Evolutionary conservation across 768 basidiomycete genomes (phyloP).

Genomic region (Tephrocybe sp.): DNA sequence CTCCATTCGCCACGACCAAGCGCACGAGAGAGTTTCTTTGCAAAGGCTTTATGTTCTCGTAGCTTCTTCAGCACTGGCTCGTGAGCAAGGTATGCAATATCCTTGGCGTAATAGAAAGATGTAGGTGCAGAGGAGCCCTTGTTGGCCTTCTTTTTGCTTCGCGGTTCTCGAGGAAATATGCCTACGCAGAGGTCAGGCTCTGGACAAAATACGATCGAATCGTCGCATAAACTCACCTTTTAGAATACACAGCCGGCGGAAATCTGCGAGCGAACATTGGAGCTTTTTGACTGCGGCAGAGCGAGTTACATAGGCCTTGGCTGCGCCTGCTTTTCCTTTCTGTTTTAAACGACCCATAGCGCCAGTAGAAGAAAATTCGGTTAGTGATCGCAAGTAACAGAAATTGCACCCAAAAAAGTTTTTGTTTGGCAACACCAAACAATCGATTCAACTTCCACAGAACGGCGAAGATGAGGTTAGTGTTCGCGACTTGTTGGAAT

Average conservation of each 20-base stretch:
- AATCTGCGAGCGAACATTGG: conserved; percentile 96
- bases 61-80: conserved; percentile 93
- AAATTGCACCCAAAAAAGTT: conserved; percentile 25
- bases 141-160: conserved; percentile 89
- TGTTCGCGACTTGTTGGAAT: not conserved
- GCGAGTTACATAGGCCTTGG: conserved; percentile 89
- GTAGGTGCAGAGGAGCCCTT: conserved; percentile 97
- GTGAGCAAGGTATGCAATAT: conserved; percentile 95
- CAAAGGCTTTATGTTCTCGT: conserved; percentile 97
- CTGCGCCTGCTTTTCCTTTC: conserved; percentile 90
- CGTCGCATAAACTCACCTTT: conserved; percentile 64
- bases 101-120: conserved; percentile 97
- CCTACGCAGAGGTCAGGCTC: conserved; percentile 47
- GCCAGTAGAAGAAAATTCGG: conserved; percentile 3
- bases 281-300: conserved; percentile 92
- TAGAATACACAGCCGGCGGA: conserved; percentile 93
- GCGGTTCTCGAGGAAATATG: conserved; percentile 96
- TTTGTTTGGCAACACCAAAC: conserved; percentile 36
- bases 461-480: conserved; percentile 37
- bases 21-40: conserved; percentile 93
- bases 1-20: conserved; percentile 95
- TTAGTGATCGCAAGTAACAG: no score
- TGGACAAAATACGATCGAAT: not conserved
- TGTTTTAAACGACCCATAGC: conserved; percentile 75
- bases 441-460: conserved; percentile 15